Conservation (phyloP, 75 land plant species). For the Cryptomeria japonica region DNA sequence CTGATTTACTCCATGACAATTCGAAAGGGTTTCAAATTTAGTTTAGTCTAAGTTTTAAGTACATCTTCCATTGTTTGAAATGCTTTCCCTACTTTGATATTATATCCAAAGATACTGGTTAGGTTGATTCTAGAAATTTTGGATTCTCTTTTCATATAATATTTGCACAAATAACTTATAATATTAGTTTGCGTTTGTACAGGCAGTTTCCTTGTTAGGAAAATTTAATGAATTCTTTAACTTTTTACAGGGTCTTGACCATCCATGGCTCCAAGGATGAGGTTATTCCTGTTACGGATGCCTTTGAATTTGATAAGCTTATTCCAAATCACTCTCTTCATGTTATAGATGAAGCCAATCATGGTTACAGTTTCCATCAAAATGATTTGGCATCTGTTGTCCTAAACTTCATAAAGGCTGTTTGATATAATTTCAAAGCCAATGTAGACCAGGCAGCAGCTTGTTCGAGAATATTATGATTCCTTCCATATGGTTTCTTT, state of each 20-base stretch:
- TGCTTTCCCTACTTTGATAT: neutral
- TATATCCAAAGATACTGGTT: neutral
- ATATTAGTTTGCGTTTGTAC: neutral
- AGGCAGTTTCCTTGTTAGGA: neutral
- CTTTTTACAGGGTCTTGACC: conserved; percentile 67
- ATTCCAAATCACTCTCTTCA: conserved; percentile 73
- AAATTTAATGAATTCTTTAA: neutral
- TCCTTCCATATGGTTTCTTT: neutral
- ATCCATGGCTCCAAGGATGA: conserved; percentile 86
- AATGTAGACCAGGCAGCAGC: neutral
- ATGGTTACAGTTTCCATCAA: conserved; percentile 58
- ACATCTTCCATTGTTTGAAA: neutral
- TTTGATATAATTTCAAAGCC: neutral
- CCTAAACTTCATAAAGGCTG: conserved; percentile 46
- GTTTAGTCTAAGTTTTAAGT: neutral
- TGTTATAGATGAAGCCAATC: conserved; percentile 78
- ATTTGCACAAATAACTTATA: neutral
- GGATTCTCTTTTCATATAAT: neutral
- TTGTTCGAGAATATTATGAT: neutral
- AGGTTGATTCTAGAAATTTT: neutral
- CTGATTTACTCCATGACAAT: neutral
- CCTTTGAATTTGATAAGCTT: conserved; percentile 62
- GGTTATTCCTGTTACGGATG: conserved; percentile 70
- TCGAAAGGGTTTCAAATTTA: neutral
- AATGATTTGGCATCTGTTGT: conserved; percentile 45